phyloP scores from a whole-genome alignment of 495 filamentous ascomycete species.

The Entonaema liquescens region DNA sequence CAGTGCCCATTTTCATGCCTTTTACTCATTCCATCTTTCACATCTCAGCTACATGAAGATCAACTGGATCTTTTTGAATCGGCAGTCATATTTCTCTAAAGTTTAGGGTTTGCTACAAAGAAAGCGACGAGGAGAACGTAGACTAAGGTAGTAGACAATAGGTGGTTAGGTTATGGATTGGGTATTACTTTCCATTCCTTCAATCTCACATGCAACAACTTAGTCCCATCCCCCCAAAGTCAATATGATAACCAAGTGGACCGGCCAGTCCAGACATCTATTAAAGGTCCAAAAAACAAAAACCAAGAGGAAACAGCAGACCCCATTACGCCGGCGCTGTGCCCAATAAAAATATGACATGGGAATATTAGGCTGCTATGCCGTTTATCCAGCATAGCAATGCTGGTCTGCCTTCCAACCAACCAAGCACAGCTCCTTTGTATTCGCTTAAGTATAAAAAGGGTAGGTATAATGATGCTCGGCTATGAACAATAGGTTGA shows the following conservation, averaged over 20 bases:
- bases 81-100: neutral
- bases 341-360: slow-evolving; percentile 14
- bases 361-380: slow-evolving; percentile 19
- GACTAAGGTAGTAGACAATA: neutral
- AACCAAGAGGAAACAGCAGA: neutral
- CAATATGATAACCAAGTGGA: slow-evolving; percentile 1
- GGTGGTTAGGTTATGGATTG: slow-evolving; percentile 1
- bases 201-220: slow-evolving; percentile 12
- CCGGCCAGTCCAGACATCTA: slow-evolving; percentile 17
- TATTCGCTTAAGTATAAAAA: neutral
- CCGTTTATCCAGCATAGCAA: slow-evolving; percentile 16
- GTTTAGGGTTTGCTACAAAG: neutral
- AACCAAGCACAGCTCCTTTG: neutral
- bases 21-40: neutral
- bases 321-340: slow-evolving; percentile 34
- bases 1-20: slow-evolving; percentile 3
- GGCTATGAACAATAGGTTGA: neutral
- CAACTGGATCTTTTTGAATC: neutral
- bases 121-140: neutral
- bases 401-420: neutral
- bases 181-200: slow-evolving; percentile 14
- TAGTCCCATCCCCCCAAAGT: slow-evolving; percentile 4
- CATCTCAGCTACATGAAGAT: neutral
- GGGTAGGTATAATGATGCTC: slow-evolving; percentile 1
- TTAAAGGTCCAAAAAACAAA: slow-evolving; percentile 8